Conservation (phyloP, 495 filamentous ascomycete species). For the Sporormia fimetaria region DNA sequence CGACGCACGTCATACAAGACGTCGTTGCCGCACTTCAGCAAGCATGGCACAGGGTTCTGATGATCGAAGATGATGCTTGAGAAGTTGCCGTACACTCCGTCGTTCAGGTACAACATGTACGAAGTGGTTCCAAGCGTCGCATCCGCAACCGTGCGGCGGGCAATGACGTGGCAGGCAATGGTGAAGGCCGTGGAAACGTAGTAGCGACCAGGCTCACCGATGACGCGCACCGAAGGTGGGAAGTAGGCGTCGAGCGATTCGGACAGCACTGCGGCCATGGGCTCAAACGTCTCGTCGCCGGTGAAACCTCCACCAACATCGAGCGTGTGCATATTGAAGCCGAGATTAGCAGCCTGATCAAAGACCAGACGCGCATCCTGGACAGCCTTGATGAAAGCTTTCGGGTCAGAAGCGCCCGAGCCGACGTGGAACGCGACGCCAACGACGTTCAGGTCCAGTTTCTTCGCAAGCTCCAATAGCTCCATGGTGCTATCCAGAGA, state of each 20-base stretch:
- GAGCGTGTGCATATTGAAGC: slow-evolving; percentile 71
- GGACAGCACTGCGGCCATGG: slow-evolving; percentile 71
- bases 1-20: slow-evolving; percentile 32
- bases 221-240: slow-evolving; percentile 72
- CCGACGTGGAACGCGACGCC: slow-evolving; percentile 98
- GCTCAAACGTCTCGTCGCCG: slow-evolving; percentile 79
- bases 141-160: slow-evolving; percentile 74
- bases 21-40: slow-evolving; percentile 52
- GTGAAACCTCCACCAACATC: slow-evolving; percentile 94
- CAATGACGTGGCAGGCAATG: slow-evolving; percentile 86
- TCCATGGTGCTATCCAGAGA: slow-evolving; percentile 66
- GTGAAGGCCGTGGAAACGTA: slow-evolving; percentile 91
- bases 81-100: slow-evolving; percentile 96
- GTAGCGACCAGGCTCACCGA: slow-evolving; percentile 92
- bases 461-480: slow-evolving; percentile 69
- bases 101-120: slow-evolving; percentile 96
- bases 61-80: slow-evolving; percentile 99
- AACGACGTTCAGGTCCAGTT: slow-evolving; percentile 88
- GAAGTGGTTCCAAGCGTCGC: slow-evolving; percentile 45
- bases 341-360: slow-evolving; percentile 67
- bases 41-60: slow-evolving; percentile 75
- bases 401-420: slow-evolving; percentile 83
- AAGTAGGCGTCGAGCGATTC: slow-evolving; percentile 77
- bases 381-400: slow-evolving; percentile 79
- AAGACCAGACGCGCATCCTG: slow-evolving; percentile 81